Percentiles rank a stretch among this genome's conserved stretches.
Conservation (phyloP, 2,329 filamentous ascomycete genomes). For the Emergomyces pasteurianus region DNA sequence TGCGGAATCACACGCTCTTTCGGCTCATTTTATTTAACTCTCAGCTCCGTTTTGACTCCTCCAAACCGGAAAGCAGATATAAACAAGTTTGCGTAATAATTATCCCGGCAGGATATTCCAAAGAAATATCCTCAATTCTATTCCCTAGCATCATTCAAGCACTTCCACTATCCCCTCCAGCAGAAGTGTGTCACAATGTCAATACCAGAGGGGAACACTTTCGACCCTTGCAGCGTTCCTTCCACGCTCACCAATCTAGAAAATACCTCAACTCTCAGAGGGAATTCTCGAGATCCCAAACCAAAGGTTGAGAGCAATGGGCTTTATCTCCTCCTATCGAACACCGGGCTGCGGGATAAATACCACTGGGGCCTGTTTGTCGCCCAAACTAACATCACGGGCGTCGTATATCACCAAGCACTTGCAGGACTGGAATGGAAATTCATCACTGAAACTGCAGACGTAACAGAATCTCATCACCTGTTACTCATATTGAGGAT, state of each 20-base stretch:
- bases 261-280: neutral
- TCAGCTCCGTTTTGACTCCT: neutral
- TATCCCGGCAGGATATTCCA: neutral
- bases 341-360: neutral
- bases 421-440: conserved; percentile 5
- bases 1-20: too few relatives aligned
- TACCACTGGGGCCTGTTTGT: conserved; percentile 12
- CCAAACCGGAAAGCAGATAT: neutral
- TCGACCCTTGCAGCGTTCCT: neutral
- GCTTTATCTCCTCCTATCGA: conserved; percentile 9
- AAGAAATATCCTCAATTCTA: neutral
- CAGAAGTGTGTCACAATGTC: neutral
- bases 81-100: neutral
- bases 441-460: conserved; percentile 1
- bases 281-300: neutral
- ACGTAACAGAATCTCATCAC: conserved; percentile 6
- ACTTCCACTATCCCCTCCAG: neutral
- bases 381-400: conserved; percentile 3
- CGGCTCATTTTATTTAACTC: neutral
- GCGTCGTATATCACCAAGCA: conserved; percentile 9
- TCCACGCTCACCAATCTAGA: neutral
- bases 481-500: conserved; percentile 9
- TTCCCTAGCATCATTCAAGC: neutral
- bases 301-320: conserved; percentile 7
- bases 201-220: neutral